These are phyloP conservation scores for Aspergillus fumigatiaffinis DNA, from an alignment of 2,329 filamentous ascomycete species.

Conservation along the genomic window DNA sequence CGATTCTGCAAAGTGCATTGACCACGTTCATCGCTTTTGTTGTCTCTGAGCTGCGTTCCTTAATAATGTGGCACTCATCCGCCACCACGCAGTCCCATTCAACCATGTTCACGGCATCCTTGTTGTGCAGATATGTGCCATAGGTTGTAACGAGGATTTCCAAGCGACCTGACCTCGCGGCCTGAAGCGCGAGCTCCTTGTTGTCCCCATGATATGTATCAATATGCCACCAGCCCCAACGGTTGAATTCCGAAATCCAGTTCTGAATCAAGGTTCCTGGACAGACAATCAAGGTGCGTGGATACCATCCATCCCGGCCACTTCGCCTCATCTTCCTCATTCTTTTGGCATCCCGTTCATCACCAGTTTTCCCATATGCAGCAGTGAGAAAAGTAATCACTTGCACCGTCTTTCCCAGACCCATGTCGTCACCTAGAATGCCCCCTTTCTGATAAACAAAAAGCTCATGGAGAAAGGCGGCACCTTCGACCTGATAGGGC, in stretches of 20 bases:
- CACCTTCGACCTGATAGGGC: constrained; percentile 85
- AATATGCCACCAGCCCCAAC: constrained; percentile 95
- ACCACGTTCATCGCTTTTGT: constrained; percentile 85
- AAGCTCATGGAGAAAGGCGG: constrained; percentile 76
- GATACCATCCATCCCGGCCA: constrained; percentile 67
- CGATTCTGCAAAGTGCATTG: constrained; percentile 88
- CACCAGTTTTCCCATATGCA: constrained; percentile 90
- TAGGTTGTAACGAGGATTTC: constrained; percentile 97
- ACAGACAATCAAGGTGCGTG: constrained; percentile 77
- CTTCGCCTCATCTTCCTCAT: constrained; percentile 78
- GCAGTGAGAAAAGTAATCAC: constrained; percentile 88
- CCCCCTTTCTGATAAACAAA: constrained; percentile 91
- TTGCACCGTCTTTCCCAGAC: constrained; percentile 93
- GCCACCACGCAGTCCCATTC: constrained; percentile 93
- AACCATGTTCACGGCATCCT: constrained; percentile 73
- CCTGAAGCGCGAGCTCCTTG: constrained; percentile 66
- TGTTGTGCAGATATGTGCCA: constrained; percentile 74
- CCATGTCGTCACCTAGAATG: constrained; percentile 96
- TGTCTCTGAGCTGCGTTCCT: constrained; percentile 71
- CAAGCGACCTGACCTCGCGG: constrained; percentile 69
- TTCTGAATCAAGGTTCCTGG: constrained; percentile 85
- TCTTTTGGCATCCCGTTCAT: constrained; percentile 76
- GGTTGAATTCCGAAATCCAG: constrained; percentile 79
- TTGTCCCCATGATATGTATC: constrained; percentile 74
- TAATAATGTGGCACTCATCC: constrained; percentile 89